phyloP scores from a whole-genome alignment of 805 yeast genomes.

The Brettanomyces custersianus region DNA sequence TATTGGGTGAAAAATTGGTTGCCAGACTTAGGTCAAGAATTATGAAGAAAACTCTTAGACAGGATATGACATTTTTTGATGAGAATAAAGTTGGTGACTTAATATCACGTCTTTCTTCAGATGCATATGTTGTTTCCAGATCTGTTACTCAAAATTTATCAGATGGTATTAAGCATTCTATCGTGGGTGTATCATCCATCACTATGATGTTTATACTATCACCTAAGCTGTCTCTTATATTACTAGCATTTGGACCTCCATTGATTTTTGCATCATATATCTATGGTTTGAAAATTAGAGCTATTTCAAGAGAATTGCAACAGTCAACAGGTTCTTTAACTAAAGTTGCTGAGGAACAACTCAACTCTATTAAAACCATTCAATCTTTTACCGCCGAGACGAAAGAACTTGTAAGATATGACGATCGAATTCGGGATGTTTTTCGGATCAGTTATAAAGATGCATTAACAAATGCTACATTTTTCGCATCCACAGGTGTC shows the following conservation, averaged over 20 bases:
- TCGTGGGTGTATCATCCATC: conserved; percentile 76
- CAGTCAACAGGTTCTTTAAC: conserved; percentile 81
- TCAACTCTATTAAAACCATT: conserved; percentile 77
- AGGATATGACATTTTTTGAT: conserved; percentile 86
- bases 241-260: conserved; percentile 79
- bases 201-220: conserved; percentile 88
- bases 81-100: conserved; percentile 87
- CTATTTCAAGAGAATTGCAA: conserved; percentile 68
- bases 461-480: conserved; percentile 71
- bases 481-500: conserved; percentile 72
- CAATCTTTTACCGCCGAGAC: conserved; percentile 87
- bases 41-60: conserved; percentile 68
- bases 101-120: conserved; percentile 79
- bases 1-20: conserved; percentile 81
- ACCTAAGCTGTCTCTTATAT: conserved; percentile 66
- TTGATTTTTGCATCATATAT: conserved; percentile 69
- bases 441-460: conserved; percentile 70
- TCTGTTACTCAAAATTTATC: conserved; percentile 83
- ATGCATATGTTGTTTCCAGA: conserved; percentile 81
- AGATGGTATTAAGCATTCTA: conserved; percentile 78
- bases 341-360: conserved; percentile 85
- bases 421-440: conserved; percentile 58
- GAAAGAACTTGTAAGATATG: conserved; percentile 67
- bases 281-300: conserved; percentile 75
- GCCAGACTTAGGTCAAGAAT: conserved; percentile 74